phyloP scores from a whole-genome alignment of 2,329 filamentous ascomycete genomes.

The Fusarium nurragi region DNA sequence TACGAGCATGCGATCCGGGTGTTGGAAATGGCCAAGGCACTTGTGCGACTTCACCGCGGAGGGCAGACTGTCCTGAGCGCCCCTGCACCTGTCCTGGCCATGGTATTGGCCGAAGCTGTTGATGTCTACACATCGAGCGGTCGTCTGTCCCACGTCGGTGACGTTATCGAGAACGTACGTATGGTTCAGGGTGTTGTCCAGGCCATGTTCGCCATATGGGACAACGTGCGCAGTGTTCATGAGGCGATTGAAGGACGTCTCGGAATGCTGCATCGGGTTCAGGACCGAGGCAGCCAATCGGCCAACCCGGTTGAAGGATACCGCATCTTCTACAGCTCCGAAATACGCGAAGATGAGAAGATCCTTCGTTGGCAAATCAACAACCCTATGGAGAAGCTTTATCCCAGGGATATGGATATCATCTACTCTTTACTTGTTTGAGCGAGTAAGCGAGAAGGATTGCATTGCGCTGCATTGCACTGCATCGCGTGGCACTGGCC shows the following conservation, averaged over 20 bases:
- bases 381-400: conserved; percentile 48
- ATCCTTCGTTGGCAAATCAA: conserved; percentile 50
- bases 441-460: conserved; percentile 7
- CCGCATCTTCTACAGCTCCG: conserved; percentile 43
- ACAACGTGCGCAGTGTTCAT: conserved; percentile 62
- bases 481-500: not conserved
- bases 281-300: conserved; percentile 45
- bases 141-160: conserved; percentile 58
- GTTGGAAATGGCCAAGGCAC: conserved; percentile 57
- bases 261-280: conserved; percentile 48
- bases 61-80: conserved; percentile 50
- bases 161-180: conserved; percentile 63
- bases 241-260: conserved; percentile 56
- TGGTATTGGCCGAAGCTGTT: conserved; percentile 69
- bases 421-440: conserved; percentile 47
- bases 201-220: conserved; percentile 68
- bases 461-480: not conserved
- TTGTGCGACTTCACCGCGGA: conserved; percentile 51
- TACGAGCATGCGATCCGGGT: conserved; percentile 63
- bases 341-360: conserved; percentile 44
- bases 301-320: conserved; percentile 45
- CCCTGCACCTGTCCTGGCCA: conserved; percentile 70
- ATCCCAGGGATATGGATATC: conserved; percentile 52
- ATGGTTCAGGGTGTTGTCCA: conserved; percentile 64
- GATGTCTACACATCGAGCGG: conserved; percentile 73